These are phyloP conservation scores for Syncephalis fuscata DNA, from an alignment of 371 early-diverging fungal species.

Conservation along the genomic window DNA sequence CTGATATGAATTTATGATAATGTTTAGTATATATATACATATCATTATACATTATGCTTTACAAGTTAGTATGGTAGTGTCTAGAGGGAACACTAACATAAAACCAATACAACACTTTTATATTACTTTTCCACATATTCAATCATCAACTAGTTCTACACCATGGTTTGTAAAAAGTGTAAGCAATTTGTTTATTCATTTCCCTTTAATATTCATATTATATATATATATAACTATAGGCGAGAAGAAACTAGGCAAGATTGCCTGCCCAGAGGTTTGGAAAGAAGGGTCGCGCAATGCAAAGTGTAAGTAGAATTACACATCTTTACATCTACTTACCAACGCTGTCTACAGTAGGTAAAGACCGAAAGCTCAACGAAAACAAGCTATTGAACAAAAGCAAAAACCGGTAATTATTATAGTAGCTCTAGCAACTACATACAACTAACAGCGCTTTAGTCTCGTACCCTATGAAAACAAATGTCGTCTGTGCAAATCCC, in stretches of 20 bases:
- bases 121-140: background rate
- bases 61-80: too few relatives aligned
- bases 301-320: constrained; percentile 11
- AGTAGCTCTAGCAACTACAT: too few relatives aligned
- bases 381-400: constrained; percentile 49
- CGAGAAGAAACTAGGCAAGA: constrained; percentile 45
- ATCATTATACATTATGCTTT: too few relatives aligned
- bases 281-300: constrained; percentile 47
- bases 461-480: constrained; percentile 34
- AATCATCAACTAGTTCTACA: background rate
- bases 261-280: constrained; percentile 49
- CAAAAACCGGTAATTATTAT: constrained; percentile 25
- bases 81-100: too few relatives aligned
- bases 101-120: background rate
- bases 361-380: constrained; percentile 39
- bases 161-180: constrained; percentile 46
- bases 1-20: too few relatives aligned
- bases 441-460: too few relatives aligned
- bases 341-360: constrained; percentile 5
- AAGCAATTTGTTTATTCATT: background rate
- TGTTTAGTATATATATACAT: too few relatives aligned
- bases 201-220: too few relatives aligned
- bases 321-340: background rate
- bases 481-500: constrained; percentile 43
- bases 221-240: constrained; percentile 5